Evolutionary conservation across 768 basidiomycete genomes (phyloP), one percentile per base, ranked within the genome.

Genomic region (Mycena belliarum): DNA sequence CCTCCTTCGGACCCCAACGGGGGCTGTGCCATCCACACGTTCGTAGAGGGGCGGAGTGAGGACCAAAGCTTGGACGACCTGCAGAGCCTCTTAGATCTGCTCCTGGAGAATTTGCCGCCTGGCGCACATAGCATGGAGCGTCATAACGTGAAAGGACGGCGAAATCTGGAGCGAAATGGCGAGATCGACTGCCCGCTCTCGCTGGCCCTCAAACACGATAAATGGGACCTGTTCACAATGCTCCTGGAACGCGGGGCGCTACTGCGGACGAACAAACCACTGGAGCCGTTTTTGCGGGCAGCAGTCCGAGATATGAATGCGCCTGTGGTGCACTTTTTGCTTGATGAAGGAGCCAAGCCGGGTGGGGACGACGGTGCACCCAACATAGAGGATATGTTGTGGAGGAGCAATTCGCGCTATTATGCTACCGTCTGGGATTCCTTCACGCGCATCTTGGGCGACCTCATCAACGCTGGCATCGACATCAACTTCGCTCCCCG

Each of bases 41-140:
- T 38, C 7, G 37, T n/a, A 7, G 37, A 38, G 37, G 37, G 37
- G 18, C 3, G 37, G 37, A 10, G 37, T n/a, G 12, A 33, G 11
- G 20, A 26, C 20, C 4, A 24, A 52, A 33, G 18, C 20, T 11
- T 35, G n/a, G 41, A 52, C 2, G 41, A 44, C 41, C 37, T 52
- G n/a, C 23, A n/a, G 51, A 24, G 29, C 42, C 51, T 47, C 20
- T 45, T 60, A 23, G 52, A 60, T 49, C 28, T 60, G 48, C 47
- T 60, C 12, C 46, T 60, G 33, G 41, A 45, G 20, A 24, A 49
- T 40, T 20, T 43, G 20, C 42, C 59, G 26, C 28, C 47, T 3
- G 59, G 53, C 18, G 59, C 53, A 42, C 52, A 60, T 26, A 60
- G 49, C n/a, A 38, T 60, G 50, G 52, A 43, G 23, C 49, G 35